Evolutionary conservation across 768 basidiomycete species (phyloP).

Genomic region (Tephrocybe rancida): DNA sequence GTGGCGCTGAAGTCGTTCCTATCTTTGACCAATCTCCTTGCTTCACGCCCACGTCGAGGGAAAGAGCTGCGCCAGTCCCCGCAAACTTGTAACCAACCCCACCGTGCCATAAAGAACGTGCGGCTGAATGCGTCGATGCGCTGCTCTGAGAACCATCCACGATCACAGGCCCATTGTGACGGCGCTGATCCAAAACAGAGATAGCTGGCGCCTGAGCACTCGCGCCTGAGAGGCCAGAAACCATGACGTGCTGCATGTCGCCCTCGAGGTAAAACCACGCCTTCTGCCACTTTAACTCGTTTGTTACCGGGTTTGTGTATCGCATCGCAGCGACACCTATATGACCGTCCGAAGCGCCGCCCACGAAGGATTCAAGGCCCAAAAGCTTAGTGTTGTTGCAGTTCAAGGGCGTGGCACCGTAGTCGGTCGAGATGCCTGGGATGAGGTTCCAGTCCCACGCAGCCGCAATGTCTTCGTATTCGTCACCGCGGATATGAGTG

Average conservation of each 20-base stretch:
- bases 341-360: conserved; percentile 61
- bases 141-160: conserved; percentile 37
- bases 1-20: conserved; percentile 62
- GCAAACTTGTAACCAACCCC: conserved; percentile 54
- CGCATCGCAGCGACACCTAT: conserved; percentile 67
- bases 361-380: conserved; percentile 64
- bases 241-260: conserved; percentile 64
- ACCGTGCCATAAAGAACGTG: conserved; percentile 61
- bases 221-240: conserved; percentile 50
- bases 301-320: conserved; percentile 66
- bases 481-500: conserved; percentile 64
- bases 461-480: conserved; percentile 75
- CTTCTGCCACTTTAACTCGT: conserved; percentile 62
- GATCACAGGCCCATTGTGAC: conserved; percentile 42
- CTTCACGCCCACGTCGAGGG: conserved; percentile 41
- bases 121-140: conserved; percentile 9
- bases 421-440: conserved; percentile 72
- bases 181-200: conserved; percentile 72
- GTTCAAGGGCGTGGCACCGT: conserved; percentile 53
- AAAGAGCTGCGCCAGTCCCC: conserved; percentile 37
- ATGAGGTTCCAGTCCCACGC: conserved; percentile 81
- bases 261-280: conserved; percentile 74
- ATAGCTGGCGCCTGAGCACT: conserved; percentile 45
- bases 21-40: conserved; percentile 65
- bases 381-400: conserved; percentile 44